phyloP scores from a whole-genome alignment of 306 rosid species.

The Bauhinia variegata region DNA sequence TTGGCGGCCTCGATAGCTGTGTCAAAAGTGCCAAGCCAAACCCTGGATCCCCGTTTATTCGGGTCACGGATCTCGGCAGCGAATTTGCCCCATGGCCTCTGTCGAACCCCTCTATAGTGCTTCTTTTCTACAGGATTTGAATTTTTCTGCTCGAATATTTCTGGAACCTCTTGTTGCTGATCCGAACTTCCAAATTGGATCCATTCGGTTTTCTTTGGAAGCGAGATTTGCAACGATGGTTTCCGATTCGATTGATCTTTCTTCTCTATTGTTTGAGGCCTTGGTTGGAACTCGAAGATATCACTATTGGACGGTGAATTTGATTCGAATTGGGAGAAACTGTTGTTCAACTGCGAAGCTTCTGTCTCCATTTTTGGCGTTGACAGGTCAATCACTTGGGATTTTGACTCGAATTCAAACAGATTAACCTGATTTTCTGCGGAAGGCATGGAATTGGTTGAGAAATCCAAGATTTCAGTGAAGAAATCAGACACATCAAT shows the following conservation, averaged over 20 bases:
- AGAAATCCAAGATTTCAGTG: constrained; percentile 31
- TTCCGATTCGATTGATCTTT: constrained; percentile 42
- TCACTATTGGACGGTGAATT: constrained; percentile 19
- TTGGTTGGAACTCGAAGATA: constrained; percentile 24
- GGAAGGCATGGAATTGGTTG: constrained; percentile 8
- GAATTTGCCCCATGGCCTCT: constrained; percentile 84
- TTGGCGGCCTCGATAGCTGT: constrained; percentile 83
- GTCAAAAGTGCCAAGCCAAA: constrained; percentile 87
- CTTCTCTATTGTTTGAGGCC: constrained; percentile 3
- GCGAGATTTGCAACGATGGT: constrained; percentile 60
- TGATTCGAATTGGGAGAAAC: constrained; percentile 23
- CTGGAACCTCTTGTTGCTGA: constrained; percentile 21
- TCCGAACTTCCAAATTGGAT: constrained; percentile 49
- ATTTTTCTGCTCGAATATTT: not conserved
- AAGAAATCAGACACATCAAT: constrained; percentile 37
- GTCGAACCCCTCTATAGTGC: constrained; percentile 76
- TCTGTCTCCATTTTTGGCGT: constrained; percentile 32
- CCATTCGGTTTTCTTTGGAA: constrained; percentile 72
- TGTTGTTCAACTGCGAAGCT: not conserved
- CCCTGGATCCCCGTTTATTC: constrained; percentile 68
- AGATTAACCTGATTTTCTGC: constrained; percentile 5
- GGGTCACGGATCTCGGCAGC: constrained; percentile 95
- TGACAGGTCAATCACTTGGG: constrained; percentile 47
- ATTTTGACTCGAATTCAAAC: constrained; percentile 49
- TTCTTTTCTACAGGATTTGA: constrained; percentile 30